These are phyloP conservation scores for Solanum hybrid DNA, from an alignment of 305 asterid species.

Conservation along the genomic window DNA sequence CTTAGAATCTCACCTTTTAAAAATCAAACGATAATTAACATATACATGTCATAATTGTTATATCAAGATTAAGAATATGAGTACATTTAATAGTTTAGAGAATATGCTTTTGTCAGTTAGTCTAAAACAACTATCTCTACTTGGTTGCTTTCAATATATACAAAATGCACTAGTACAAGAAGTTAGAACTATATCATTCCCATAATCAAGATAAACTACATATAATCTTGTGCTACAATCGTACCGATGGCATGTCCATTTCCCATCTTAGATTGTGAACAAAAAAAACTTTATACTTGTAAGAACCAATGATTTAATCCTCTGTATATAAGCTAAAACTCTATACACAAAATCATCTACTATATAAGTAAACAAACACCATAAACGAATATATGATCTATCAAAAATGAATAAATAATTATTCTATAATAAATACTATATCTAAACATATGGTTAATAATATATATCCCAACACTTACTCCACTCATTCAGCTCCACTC, in stretches of 20 bases:
- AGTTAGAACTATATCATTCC: neutral
- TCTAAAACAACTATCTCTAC: neutral
- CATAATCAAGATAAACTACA: neutral
- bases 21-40: neutral
- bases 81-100: neutral
- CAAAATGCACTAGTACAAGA: neutral
- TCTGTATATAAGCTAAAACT: neutral
- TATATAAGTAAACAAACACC: neutral
- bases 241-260: neutral
- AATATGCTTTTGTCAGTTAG: neutral
- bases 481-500: no score
- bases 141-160: neutral
- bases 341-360: neutral
- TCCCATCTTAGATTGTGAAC: neutral
- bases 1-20: neutral
- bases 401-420: neutral
- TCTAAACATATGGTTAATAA: neutral
- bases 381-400: no score
- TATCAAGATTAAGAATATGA: neutral
- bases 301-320: neutral
- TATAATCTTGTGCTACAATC: neutral
- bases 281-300: neutral
- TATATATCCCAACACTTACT: no score
- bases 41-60: neutral
- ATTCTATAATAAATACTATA: neutral